A percentile compares a stretch with the other conserved stretches of the same genome.
These are phyloP conservation scores for Diaporthe citri DNA, from an alignment of 2,329 filamentous ascomycete species.

Conservation along the genomic window DNA sequence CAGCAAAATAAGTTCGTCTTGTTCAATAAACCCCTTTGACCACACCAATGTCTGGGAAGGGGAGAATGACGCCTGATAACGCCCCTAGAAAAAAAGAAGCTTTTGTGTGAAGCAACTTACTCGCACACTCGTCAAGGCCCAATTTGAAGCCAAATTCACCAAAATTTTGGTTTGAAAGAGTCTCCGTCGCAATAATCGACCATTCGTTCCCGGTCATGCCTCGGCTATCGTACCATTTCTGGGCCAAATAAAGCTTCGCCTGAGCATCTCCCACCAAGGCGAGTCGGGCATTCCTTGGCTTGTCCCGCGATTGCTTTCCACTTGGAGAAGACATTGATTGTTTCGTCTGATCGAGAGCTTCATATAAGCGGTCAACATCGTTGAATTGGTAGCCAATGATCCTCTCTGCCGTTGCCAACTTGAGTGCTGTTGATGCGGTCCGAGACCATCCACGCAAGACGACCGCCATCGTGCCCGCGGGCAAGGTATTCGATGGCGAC, in stretches of 20 bases:
- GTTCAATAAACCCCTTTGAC: not conserved
- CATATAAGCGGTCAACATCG: conserved; percentile 46
- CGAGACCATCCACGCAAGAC: conserved; percentile 14
- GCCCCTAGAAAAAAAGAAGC: not conserved
- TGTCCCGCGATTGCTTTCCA: not conserved
- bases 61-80: too few species aligned
- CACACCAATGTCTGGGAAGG: not conserved
- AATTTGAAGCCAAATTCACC: not conserved
- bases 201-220: not conserved
- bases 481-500: not conserved
- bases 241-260: not conserved
- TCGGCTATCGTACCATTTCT: conserved; percentile 6
- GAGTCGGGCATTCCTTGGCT: conserved; percentile 30
- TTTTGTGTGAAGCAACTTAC: not conserved
- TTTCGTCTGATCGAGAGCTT: conserved; percentile 43
- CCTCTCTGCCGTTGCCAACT: conserved; percentile 34
- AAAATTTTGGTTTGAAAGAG: conserved; percentile 22
- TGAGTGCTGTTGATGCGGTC: conserved; percentile 16
- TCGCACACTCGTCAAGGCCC: conserved; percentile 25
- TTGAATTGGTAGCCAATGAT: conserved; percentile 44
- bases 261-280: conserved; percentile 32
- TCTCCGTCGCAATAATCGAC: not conserved
- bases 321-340: not conserved
- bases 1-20: not conserved
- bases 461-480: conserved; percentile 6